Conservation (phyloP, 345 rosid species). For the Brassica napus region DNA sequence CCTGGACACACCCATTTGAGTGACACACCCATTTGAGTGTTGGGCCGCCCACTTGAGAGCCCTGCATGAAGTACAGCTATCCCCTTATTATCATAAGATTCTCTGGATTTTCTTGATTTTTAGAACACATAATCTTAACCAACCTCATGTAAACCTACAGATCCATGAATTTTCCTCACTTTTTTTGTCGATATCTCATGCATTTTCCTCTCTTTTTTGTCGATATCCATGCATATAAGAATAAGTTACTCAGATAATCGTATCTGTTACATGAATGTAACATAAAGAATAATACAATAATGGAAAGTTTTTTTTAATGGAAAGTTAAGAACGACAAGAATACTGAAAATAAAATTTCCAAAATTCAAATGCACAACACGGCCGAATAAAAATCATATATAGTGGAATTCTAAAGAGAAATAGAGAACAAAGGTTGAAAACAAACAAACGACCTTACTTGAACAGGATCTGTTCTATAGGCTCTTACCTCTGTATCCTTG, state of each 20-base stretch:
- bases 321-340: not conserved
- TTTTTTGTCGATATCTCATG: too few species aligned
- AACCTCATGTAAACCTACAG: not conserved
- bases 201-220: too few species aligned
- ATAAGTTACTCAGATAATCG: not conserved
- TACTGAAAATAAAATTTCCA: not conserved
- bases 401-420: not conserved
- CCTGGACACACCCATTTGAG: too few species aligned
- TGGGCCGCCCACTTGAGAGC: too few species aligned
- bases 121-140: not conserved
- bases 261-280: not conserved
- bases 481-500: too few species aligned
- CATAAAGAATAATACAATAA: not conserved
- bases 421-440: not conserved
- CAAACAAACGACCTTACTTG: not conserved
- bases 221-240: not conserved
- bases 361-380: not conserved
- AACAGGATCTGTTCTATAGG: too few species aligned
- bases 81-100: not conserved
- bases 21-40: too few species aligned
- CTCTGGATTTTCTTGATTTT: not conserved
- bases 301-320: not conserved
- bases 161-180: not conserved
- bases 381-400: not conserved
- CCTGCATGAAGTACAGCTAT: not conserved